Base-by-base conservation (phyloP, 495 filamentous ascomycete genomes). In the Parathielavia hyrcaniae region DNA sequence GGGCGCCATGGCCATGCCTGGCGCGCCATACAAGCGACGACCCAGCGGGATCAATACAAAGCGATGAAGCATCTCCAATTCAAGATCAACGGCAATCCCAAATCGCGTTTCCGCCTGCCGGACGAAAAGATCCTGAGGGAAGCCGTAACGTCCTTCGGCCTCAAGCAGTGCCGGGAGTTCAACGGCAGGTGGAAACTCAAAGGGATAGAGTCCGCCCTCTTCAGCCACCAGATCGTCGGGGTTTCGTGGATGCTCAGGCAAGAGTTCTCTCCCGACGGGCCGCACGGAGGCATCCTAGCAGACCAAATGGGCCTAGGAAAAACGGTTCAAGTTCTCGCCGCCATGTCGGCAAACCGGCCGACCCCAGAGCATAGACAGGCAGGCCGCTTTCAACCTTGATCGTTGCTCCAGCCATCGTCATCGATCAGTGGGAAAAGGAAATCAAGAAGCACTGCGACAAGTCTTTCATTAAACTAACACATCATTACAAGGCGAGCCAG, bases 281-380 rank as follows among this genome's bases (percentile, higher is more conserved):
- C 51, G 14, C 45, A 45, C n/a, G 51, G 51, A 1, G 51, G 51
- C 9, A 54, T 54, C 3, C n/a, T 54, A 1, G 39, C 6, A 1
- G 51, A 54, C 5, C 51, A 54, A n/a, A 54, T 54, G 51, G 39
- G 51, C 2, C 17, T 54, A 39, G 51, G 51, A 9, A 54, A 54
- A 12, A 54, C 51, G n/a, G 51, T 54, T 4, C 39, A 54, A 11
- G 11, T 54, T 0, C 40, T 54, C 9, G 51, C 51, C 5, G 30
- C 39, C 39, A 54, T 54, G 39, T 44, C 51, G 0, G 51, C 4
- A 5, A 54, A 54, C 51, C 23, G 40, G 8, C 51, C 51, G 2
- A 54, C 19, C 1, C 23, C 16, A 14, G 51, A 34, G 11, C n/a
- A 54, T 4, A 17, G 9, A 0, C 1, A 16, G 1, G 39, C 39